Evolutionary conservation across 306 rosid genomes (phyloP).

Genomic region (Potentilla sterilis): DNA sequence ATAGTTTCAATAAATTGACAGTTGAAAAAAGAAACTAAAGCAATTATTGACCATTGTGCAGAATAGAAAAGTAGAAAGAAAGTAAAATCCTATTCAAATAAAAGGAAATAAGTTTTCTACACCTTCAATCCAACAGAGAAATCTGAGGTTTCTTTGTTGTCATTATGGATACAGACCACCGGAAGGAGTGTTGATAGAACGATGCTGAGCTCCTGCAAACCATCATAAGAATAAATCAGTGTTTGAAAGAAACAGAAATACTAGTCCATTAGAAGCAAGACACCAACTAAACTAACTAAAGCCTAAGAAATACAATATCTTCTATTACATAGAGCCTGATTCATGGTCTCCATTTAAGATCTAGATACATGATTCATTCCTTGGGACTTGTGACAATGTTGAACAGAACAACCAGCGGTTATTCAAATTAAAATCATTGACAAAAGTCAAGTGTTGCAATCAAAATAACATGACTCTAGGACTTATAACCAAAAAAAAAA

Average conservation of each 20-base stretch:
- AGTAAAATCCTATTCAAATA: conserved; percentile 17
- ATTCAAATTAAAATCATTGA: conserved; percentile 3
- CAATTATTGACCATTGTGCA: conserved; percentile 7
- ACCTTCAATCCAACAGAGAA: conserved; percentile 88
- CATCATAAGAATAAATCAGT: conserved; percentile 19
- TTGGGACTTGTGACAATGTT: background rate
- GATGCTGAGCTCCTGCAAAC: conserved; percentile 67
- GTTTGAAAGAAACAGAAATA: background rate
- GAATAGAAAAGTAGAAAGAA: conserved; percentile 10
- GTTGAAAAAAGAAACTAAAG: background rate
- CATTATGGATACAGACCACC: conserved; percentile 66
- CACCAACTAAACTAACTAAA: background rate
- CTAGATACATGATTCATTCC: background rate
- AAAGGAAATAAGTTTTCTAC: conserved; percentile 14
- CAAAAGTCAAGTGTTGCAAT: background rate
- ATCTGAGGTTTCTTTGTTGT: conserved; percentile 73
- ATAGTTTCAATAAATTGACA: conserved; percentile 29
- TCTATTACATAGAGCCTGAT: background rate
- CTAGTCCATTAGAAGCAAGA: background rate
- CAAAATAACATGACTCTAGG: background rate
- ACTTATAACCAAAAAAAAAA: conserved; percentile 4
- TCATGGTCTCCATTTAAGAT: background rate
- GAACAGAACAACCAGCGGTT: background rate
- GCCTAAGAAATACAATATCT: background rate
- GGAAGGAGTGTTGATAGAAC: conserved; percentile 76